Base-by-base conservation (phyloP, 2,329 filamentous ascomycete species). In the Alternaria conjuncta region DNA sequence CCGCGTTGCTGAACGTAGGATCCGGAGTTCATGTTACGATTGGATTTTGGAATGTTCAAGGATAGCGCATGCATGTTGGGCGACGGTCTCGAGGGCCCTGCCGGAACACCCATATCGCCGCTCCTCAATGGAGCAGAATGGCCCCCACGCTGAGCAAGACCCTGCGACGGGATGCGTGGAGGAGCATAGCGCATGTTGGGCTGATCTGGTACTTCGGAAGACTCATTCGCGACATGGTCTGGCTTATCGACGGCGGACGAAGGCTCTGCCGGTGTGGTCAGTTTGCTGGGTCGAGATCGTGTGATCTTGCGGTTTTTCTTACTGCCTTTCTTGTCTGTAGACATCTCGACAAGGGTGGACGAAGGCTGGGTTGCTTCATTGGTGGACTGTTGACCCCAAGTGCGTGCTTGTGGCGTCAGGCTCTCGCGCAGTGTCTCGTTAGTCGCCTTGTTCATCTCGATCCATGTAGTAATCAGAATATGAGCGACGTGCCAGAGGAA, bases 401-500 rank as follows among this genome's bases (percentile, higher is more conserved):
- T 15, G 28, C 15, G 21, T 25, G 45, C 18, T n/a, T 50, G 28
- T 25, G 53, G 56, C 36, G 10, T 21, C 20, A 44, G 43, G 25
- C 13, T 44, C 23, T 21, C 36, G n/a, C 11, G 20, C n/a, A 32
- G 9, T 41, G 46, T 55, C 10, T 57, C 60, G 7, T 60, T 58
- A 6, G 51, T 56, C 25, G 65, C 46, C 46, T 28, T 26, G 9
- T 47, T 30, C 5, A 49, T 15, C n/a, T 58, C 57, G 15, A 58
- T 45, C 66, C 75, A 71, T 20, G 55, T 44, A 12, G 44, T 55
- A n/a, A 74, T 69, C 64, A 79, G 69, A 20, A 71, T 62, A 41
- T 74, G 64, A 41, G 66, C 55, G 21, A 69, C 71, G 25, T 78
- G 72, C 68, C 72, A 79, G 9, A 80, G 69, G 32, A 79, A 79